phyloP scores from a whole-genome alignment of 345 rosid species.

The Limnanthes douglasii region DNA sequence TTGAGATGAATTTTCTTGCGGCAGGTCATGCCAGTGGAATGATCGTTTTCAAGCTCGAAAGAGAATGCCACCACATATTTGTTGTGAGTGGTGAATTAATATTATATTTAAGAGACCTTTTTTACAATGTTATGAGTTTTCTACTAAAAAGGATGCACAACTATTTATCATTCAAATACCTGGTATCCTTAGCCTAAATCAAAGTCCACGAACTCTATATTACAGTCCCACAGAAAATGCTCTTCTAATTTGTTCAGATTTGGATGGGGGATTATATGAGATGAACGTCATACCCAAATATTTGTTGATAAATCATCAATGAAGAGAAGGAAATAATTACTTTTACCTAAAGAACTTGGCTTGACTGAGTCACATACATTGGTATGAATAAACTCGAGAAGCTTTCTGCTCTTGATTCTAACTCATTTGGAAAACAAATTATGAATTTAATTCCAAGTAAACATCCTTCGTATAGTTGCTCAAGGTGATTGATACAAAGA shows the following conservation, averaged over 20 bases:
- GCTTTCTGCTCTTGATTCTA: no score
- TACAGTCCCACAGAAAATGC: slow-evolving; percentile 86
- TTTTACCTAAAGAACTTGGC: no score
- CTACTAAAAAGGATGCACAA: slow-evolving; percentile 55
- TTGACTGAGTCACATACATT: no score
- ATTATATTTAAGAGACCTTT: slow-evolving; percentile 59
- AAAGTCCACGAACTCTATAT: slow-evolving; percentile 67
- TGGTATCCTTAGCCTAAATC: slow-evolving; percentile 58
- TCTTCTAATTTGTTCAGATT: slow-evolving; percentile 65
- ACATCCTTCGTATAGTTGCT: no score
- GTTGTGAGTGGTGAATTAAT: slow-evolving; percentile 53
- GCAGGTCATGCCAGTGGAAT: slow-evolving; percentile 95
- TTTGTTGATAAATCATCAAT: no score
- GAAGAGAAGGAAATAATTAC: no score
- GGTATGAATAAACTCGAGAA: no score
- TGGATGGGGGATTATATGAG: slow-evolving; percentile 81
- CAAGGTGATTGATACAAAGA: no score
- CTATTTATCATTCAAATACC: slow-evolving; percentile 63
- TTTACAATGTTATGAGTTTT: slow-evolving; percentile 54
- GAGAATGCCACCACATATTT: slow-evolving; percentile 78
- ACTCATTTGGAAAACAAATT: no score
- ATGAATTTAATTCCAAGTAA: no score
- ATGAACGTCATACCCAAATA: slow-evolving; percentile 60
- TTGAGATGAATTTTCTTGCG: slow-evolving; percentile 85
- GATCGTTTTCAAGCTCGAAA: slow-evolving; percentile 84